Conservation (phyloP, 495 filamentous ascomycete genomes). For the Xylaria flabelliformis region DNA sequence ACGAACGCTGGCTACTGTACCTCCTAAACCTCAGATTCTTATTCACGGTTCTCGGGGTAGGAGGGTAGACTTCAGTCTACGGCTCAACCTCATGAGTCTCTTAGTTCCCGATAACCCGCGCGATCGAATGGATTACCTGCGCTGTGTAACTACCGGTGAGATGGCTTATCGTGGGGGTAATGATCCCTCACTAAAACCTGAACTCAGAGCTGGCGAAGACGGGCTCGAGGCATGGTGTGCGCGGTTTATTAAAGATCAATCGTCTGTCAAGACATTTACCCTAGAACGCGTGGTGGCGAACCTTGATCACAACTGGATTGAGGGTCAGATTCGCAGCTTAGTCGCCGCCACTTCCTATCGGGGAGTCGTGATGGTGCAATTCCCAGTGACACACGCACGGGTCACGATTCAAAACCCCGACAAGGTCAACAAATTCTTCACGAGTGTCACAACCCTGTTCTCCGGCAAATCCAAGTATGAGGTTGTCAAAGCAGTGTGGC, state of each 20-base stretch:
- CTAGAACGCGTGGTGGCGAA: constrained; percentile 58
- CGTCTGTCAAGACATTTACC: constrained; percentile 55
- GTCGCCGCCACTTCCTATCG: constrained; percentile 53
- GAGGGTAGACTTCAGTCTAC: constrained; percentile 55
- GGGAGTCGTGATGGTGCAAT: constrained; percentile 55
- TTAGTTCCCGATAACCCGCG: constrained; percentile 49
- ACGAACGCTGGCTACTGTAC: constrained; percentile 53
- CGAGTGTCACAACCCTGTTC: constrained; percentile 50
- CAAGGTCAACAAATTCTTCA: constrained; percentile 51
- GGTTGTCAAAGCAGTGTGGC: constrained; percentile 58
- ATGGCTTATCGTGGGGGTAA: constrained; percentile 54
- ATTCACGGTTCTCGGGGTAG: constrained; percentile 48
- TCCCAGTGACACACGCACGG: constrained; percentile 56
- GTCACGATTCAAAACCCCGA: constrained; percentile 59
- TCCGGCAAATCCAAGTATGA: constrained; percentile 55
- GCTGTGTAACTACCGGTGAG: constrained; percentile 56
- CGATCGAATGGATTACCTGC: constrained; percentile 58
- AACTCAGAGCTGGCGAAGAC: constrained; percentile 39
- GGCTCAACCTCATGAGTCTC: constrained; percentile 59
- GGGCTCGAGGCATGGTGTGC: constrained; percentile 58
- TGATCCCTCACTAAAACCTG: constrained; percentile 47
- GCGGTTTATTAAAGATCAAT: constrained; percentile 54
- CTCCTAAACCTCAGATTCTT: constrained; percentile 58
- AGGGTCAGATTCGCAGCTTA: constrained; percentile 57
- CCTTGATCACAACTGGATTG: constrained; percentile 57